Evolutionary conservation across 179 eudicot species (phyloP).

Genomic region (Beta macrorhiza): DNA sequence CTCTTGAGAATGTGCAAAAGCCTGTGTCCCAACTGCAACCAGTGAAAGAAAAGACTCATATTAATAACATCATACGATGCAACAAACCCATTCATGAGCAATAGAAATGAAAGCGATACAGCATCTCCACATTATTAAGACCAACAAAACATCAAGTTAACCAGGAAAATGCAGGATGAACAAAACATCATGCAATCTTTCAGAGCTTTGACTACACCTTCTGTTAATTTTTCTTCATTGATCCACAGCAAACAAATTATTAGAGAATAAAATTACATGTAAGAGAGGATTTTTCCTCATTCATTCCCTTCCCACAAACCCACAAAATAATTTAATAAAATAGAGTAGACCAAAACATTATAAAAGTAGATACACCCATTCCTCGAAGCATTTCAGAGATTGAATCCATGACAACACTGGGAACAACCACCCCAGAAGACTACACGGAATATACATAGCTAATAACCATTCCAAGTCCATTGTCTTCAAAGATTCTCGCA

Average conservation of each 20-base stretch:
- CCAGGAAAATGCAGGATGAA: background rate
- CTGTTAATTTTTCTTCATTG: no score
- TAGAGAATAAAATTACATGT: background rate
- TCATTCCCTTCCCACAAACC: background rate
- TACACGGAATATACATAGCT: background rate
- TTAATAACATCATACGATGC: background rate
- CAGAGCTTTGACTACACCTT: background rate
- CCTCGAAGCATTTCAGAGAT: background rate
- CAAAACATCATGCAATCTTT: background rate
- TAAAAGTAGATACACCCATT: background rate
- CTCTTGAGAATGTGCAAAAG: conserved; percentile 91
- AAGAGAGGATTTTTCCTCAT: background rate
- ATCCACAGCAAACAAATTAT: no score
- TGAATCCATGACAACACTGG: background rate
- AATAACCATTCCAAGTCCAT: background rate
- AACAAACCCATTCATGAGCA: background rate
- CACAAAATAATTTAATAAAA: no score
- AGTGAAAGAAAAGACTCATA: background rate
- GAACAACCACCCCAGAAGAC: background rate
- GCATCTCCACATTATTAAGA: background rate
- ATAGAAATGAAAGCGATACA: background rate
- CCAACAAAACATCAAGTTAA: background rate
- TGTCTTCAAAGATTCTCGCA: background rate
- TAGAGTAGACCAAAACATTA: background rate
- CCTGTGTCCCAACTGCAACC: conserved; percentile 73